Conservation (phyloP, 1,284 basidiomycete species). For the Anthracocystis panici-leucophaei region DNA sequence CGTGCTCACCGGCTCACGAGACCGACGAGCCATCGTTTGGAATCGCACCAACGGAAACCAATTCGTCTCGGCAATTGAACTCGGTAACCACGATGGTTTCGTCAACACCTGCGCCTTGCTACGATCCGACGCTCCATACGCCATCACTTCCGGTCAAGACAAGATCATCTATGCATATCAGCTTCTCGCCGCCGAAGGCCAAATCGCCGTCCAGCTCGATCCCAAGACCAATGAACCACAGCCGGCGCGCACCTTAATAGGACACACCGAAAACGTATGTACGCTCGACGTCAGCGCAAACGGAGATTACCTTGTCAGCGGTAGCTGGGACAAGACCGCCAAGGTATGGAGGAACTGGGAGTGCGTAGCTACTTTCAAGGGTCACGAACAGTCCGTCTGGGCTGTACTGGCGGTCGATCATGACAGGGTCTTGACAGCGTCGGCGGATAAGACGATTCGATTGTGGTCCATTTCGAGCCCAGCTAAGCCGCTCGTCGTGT, state of each 20-base stretch:
- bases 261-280: conserved; percentile 92
- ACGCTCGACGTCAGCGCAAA: conserved; percentile 74
- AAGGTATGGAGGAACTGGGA: conserved; percentile 86
- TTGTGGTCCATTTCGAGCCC: conserved; percentile 78
- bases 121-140: conserved; percentile 25
- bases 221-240: conserved; percentile 31
- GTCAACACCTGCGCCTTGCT: conserved; percentile 59
- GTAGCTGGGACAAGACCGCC: conserved; percentile 97
- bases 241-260: conserved; percentile 70
- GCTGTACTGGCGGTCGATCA: conserved; percentile 83
- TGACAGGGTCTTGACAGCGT: conserved; percentile 84
- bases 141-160: conserved; percentile 65
- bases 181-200: conserved; percentile 31
- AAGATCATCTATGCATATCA: conserved; percentile 62
- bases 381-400: conserved; percentile 94
- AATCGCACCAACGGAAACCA: conserved; percentile 40
- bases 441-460: conserved; percentile 94
- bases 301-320: conserved; percentile 78
- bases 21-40: conserved; percentile 53
- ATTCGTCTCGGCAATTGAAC: conserved; percentile 37
- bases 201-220: conserved; percentile 30
- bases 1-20: conserved; percentile 59
- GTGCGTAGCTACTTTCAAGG: conserved; percentile 81
- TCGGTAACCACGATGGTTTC: conserved; percentile 62
- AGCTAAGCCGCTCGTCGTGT: conserved; percentile 72